Conservation (phyloP, 2,329 filamentous ascomycete species). For the Botryotinia narcissicola region DNA sequence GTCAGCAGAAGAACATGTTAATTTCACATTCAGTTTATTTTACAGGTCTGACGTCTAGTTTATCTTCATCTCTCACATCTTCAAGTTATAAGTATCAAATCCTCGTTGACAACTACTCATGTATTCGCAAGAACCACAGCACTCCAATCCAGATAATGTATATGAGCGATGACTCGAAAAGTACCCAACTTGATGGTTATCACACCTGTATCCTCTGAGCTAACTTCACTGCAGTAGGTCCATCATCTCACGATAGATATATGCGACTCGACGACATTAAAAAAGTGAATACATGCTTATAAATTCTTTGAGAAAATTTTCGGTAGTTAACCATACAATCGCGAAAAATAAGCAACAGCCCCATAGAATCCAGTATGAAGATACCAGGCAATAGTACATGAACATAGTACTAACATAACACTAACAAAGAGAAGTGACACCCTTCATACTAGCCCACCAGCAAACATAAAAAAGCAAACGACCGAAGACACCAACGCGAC, state of each 20-base stretch:
- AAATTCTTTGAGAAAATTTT: accelerated
- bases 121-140: background rate
- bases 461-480: background rate
- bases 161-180: background rate
- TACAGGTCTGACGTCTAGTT: background rate
- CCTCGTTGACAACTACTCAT: background rate
- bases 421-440: background rate
- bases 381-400: background rate
- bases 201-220: background rate
- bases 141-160: background rate
- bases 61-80: background rate
- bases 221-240: accelerated
- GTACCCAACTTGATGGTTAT: no score
- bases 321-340: accelerated
- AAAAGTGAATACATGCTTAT: background rate
- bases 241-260: accelerated
- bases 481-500: background rate
- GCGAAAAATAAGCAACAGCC: background rate
- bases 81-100: background rate
- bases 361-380: accelerated
- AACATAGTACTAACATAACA: background rate
- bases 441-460: accelerated
- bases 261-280: background rate
- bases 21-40: no score
- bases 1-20: background rate